Evolutionary conservation across 305 asterid genomes (phyloP).

Genomic region (Rubia occidens): DNA sequence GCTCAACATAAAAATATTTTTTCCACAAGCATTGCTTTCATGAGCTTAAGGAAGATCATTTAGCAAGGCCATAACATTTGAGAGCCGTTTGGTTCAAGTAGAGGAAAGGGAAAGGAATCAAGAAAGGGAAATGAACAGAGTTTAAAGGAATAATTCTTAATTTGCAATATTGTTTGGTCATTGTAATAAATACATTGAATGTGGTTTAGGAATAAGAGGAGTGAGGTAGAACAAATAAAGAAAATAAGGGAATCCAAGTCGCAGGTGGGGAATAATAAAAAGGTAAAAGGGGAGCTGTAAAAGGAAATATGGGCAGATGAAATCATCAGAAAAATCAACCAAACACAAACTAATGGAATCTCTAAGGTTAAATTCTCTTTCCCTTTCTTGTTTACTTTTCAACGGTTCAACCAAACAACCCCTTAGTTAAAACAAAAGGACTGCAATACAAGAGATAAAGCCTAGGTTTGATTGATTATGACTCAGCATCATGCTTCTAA

Average conservation of each 20-base stretch:
- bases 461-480: background rate
- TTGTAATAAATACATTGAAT: background rate
- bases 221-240: background rate
- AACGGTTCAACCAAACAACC: too few relatives aligned
- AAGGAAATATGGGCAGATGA: too few relatives aligned
- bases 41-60: background rate
- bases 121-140: background rate
- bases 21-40: background rate
- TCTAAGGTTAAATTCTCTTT: too few relatives aligned
- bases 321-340: too few relatives aligned
- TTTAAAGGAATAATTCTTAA: background rate
- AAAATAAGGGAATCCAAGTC: too few relatives aligned
- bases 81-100: background rate
- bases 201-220: background rate
- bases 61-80: background rate
- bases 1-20: background rate
- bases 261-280: too few relatives aligned
- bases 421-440: too few relatives aligned
- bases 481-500: background rate
- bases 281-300: too few relatives aligned
- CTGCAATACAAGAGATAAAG: too few relatives aligned
- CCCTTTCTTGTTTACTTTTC: too few relatives aligned
- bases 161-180: background rate
- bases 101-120: background rate
- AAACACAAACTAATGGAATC: too few relatives aligned